Evolutionary conservation across 2,329 filamentous ascomycete genomes (phyloP).

Genomic region (Hypoxylon sp.): DNA sequence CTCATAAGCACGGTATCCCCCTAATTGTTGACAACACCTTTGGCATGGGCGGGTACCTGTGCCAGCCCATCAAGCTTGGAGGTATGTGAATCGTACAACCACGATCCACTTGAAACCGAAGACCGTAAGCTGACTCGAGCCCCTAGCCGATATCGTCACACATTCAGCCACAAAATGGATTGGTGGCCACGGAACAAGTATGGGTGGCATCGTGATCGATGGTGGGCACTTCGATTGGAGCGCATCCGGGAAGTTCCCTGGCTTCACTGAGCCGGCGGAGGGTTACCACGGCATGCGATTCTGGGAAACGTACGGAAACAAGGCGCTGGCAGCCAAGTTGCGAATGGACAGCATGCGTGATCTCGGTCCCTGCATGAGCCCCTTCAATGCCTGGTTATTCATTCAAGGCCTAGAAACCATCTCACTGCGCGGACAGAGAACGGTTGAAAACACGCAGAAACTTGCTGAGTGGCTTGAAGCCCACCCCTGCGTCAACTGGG

Average conservation of each 20-base stretch:
- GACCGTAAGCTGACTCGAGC: conserved; percentile 32
- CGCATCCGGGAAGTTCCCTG: conserved; percentile 76
- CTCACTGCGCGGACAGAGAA: conserved; percentile 75
- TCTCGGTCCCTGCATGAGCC: conserved; percentile 76
- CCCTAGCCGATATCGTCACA: conserved; percentile 75
- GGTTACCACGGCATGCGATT: conserved; percentile 80
- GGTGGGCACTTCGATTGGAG: conserved; percentile 81
- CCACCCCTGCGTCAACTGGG: conserved; percentile 79
- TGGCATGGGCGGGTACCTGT: conserved; percentile 77
- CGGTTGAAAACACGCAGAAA: conserved; percentile 75
- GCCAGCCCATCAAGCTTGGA: conserved; percentile 76
- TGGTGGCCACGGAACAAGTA: conserved; percentile 79
- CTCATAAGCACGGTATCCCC: conserved; percentile 60
- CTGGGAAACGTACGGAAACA: conserved; percentile 77
- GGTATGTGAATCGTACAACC: conserved; percentile 41
- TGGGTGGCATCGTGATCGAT: conserved; percentile 77
- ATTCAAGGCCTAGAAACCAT: conserved; percentile 79
- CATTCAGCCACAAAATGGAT: conserved; percentile 83
- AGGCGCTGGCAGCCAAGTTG: conserved; percentile 76
- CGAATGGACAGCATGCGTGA: conserved; percentile 80
- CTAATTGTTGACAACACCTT: conserved; percentile 77
- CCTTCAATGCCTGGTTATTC: conserved; percentile 80
- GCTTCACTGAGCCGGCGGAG: conserved; percentile 77
- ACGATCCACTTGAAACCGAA: conserved; percentile 9
- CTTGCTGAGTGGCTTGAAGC: conserved; percentile 78